Conservation (phyloP, 1,139 yeast species). For the Scheffersomyces titani region DNA sequence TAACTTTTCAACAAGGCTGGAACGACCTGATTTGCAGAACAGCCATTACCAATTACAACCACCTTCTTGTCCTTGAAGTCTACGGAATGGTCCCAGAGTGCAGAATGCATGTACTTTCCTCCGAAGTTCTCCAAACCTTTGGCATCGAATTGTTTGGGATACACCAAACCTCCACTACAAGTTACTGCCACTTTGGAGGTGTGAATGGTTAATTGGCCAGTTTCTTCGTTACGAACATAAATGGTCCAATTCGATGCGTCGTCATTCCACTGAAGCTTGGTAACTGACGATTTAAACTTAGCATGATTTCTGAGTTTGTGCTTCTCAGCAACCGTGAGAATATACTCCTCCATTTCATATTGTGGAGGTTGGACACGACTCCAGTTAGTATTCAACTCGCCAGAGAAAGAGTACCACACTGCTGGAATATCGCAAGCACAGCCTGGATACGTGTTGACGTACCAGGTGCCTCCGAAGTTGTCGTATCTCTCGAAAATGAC, state of each 20-base stretch:
- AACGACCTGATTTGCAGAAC: slow-evolving; percentile 24
- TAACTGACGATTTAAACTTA: slow-evolving; percentile 30
- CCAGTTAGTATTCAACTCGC: slow-evolving; percentile 46
- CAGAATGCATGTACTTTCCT: slow-evolving; percentile 51
- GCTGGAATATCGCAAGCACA: slow-evolving; percentile 56
- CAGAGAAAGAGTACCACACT: slow-evolving; percentile 46
- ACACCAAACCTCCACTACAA: slow-evolving; percentile 43
- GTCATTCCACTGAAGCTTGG: slow-evolving; percentile 32
- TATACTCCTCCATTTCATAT: slow-evolving; percentile 49
- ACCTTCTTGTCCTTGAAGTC: slow-evolving; percentile 28
- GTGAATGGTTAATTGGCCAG: slow-evolving; percentile 27
- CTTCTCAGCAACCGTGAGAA: slow-evolving; percentile 38
- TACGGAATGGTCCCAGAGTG: slow-evolving; percentile 46
- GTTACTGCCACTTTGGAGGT: slow-evolving; percentile 32
- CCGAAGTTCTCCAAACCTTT: slow-evolving; percentile 44
- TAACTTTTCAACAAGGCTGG: slow-evolving; percentile 30
- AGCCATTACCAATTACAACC: slow-evolving; percentile 25
- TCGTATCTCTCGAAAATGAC: slow-evolving; percentile 46
- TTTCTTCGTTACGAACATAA: slow-evolving; percentile 30
- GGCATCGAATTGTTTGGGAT: slow-evolving; percentile 29
- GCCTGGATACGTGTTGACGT: slow-evolving; percentile 55
- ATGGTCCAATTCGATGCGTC: slow-evolving; percentile 38
- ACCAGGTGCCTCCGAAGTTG: slow-evolving; percentile 58
- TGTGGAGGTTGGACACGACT: slow-evolving; percentile 49
- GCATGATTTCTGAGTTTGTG: slow-evolving; percentile 32